phyloP scores from a whole-genome alignment of 768 basidiomycete species.

The Dacryopinax primogenitus region DNA sequence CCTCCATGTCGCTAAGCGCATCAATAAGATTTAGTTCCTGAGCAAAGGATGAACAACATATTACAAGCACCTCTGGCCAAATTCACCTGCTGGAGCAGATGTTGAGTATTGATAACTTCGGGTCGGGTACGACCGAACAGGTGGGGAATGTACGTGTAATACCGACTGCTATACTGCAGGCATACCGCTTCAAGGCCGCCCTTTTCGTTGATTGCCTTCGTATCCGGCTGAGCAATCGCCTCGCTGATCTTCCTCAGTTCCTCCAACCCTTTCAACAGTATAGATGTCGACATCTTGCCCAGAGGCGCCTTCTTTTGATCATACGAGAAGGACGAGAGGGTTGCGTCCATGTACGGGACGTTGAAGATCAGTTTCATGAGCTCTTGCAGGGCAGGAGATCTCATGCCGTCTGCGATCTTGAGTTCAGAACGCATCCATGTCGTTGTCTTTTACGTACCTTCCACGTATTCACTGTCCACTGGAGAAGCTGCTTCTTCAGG shows the following conservation, averaged over 20 bases:
- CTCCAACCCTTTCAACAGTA: constrained; percentile 45
- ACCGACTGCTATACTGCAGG: constrained; percentile 37
- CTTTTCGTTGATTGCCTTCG: constrained; percentile 28
- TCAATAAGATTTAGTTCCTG: constrained; percentile 53
- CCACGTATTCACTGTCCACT: constrained; percentile 29
- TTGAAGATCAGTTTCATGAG: constrained; percentile 19
- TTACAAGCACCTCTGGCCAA: not conserved
- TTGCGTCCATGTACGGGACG: constrained; percentile 39
- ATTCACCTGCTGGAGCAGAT: constrained; percentile 34
- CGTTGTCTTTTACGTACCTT: constrained; percentile 19
- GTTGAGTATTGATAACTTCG: constrained; percentile 31
- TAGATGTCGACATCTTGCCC: constrained; percentile 50
- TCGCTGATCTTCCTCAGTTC: constrained; percentile 47
- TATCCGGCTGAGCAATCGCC: constrained; percentile 37
- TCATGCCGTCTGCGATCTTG: constrained; percentile 36
- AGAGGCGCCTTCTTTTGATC: constrained; percentile 51
- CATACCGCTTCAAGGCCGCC: constrained; percentile 34
- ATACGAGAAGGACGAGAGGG: constrained; percentile 50
- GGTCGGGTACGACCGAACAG: constrained; percentile 42
- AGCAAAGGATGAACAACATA: not conserved
- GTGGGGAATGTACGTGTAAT: constrained; percentile 55
- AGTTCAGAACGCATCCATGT: constrained; percentile 27
- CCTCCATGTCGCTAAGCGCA: constrained; percentile 53
- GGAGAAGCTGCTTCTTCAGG: too few species aligned
- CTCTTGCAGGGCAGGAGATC: constrained; percentile 31